A percentile compares a stretch with the other conserved stretches of the same genome.
Conservation (phyloP, 495 filamentous ascomycete genomes). For the Neurospora sp. region DNA sequence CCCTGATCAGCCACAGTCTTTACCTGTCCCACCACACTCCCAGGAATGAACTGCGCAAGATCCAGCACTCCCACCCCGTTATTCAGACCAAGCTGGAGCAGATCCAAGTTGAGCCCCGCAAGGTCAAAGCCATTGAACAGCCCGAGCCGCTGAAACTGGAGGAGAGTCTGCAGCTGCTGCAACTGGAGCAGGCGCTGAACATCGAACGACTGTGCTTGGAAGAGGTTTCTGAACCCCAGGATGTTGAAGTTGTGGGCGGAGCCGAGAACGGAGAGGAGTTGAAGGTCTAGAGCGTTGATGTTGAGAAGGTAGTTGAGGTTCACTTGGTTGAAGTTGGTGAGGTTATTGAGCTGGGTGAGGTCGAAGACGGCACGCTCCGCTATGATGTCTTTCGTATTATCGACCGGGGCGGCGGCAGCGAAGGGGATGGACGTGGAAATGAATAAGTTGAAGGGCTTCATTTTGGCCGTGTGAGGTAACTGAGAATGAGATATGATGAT, state of each 20-base stretch:
- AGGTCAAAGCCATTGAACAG: conserved; percentile 37
- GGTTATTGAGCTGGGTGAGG: conserved; percentile 28
- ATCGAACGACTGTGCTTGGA: conserved; percentile 28
- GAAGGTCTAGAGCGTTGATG: conserved; percentile 34
- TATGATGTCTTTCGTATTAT: conserved; percentile 9
- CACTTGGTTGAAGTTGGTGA: conserved; percentile 29
- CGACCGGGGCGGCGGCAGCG: conserved; percentile 28
- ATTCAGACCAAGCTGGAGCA: conserved; percentile 32
- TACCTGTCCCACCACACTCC: conserved; percentile 27
- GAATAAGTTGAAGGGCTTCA: conserved; percentile 35
- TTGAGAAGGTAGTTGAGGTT: conserved; percentile 38
- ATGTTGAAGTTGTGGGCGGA: conserved; percentile 34
- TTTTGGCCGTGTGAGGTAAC: conserved; percentile 24
- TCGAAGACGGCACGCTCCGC: conserved; percentile 26
- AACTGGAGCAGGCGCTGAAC: conserved; percentile 30
- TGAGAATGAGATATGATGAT: conserved; percentile 3
- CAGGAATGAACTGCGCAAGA: conserved; percentile 27
- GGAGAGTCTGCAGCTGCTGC: conserved; percentile 33
- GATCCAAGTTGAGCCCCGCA: conserved; percentile 24
- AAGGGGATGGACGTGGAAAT: conserved; percentile 30
- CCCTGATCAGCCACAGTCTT: conserved; percentile 22
- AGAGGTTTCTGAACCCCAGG: conserved; percentile 26
- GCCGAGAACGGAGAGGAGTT: conserved; percentile 29
- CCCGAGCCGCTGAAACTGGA: conserved; percentile 31
- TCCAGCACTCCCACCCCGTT: conserved; percentile 28